Conservation (phyloP, 495 filamentous ascomycete genomes). For the Aspergillus campestris region DNA sequence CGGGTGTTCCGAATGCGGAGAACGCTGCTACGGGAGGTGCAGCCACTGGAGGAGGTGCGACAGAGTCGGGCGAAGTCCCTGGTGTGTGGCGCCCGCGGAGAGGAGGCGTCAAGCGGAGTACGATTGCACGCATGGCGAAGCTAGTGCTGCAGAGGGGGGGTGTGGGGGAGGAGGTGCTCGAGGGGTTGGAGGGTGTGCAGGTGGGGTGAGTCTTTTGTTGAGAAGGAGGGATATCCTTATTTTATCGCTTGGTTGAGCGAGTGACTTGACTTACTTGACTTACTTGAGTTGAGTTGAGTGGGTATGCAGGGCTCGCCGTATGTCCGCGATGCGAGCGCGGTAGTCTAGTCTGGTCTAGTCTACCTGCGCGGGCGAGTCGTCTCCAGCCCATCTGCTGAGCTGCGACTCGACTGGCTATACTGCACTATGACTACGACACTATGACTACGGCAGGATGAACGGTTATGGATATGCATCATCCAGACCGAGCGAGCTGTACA, state of each 20-base stretch:
- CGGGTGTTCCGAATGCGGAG: slow-evolving; percentile 59
- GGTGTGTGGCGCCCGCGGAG: slow-evolving; percentile 73
- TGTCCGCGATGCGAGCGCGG: too few species aligned
- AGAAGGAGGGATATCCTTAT: not conserved
- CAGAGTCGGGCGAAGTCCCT: slow-evolving; percentile 47
- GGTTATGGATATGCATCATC: too few species aligned
- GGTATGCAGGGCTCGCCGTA: too few species aligned
- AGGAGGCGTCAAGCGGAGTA: slow-evolving; percentile 62
- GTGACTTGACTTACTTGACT: too few species aligned
- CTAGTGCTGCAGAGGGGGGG: slow-evolving; percentile 61
- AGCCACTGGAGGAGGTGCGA: slow-evolving; percentile 23
- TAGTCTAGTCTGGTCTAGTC: not conserved
- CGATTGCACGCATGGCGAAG: slow-evolving; percentile 58
- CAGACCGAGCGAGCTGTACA: too few species aligned
- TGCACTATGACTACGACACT: too few species aligned
- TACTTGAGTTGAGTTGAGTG: too few species aligned
- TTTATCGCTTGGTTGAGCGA: too few species aligned
- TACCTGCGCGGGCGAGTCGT: not conserved
- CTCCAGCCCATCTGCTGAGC: too few species aligned
- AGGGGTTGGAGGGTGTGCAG: slow-evolving; percentile 56
- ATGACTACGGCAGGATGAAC: too few species aligned
- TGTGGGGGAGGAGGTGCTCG: slow-evolving; percentile 76
- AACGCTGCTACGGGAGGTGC: slow-evolving; percentile 53
- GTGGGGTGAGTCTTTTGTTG: slow-evolving; percentile 22
- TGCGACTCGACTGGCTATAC: too few species aligned